These are phyloP conservation scores for Annona cherimola DNA, from an alignment of 164 flowering plant species.

Conservation along the genomic window DNA sequence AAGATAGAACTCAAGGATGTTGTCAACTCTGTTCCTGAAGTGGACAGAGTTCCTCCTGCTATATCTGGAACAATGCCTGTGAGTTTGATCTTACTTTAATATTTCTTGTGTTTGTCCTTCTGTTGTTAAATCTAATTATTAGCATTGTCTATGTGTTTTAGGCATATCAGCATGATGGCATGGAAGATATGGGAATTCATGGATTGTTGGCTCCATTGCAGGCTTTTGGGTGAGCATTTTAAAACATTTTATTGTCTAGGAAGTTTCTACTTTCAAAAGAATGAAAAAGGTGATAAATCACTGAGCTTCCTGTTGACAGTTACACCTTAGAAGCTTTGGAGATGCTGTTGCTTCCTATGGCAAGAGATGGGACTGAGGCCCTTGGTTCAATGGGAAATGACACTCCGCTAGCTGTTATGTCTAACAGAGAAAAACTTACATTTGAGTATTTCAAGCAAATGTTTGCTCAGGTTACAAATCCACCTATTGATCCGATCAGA, in stretches of 20 bases:
- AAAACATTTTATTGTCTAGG: not conserved
- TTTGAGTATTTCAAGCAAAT: constrained; percentile 99
- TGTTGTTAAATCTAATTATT: not conserved
- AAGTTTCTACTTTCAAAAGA: not conserved
- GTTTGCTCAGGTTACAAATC: constrained; percentile 99
- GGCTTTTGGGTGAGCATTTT: constrained; percentile 77
- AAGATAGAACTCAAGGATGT: constrained; percentile 78
- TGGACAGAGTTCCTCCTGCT: constrained; percentile 51
- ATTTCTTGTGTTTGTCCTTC: not conserved
- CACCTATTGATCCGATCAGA: constrained; percentile 98
- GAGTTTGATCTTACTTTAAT: constrained; percentile 22
- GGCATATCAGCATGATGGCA: constrained; percentile 57
- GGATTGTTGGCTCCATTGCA: constrained; percentile 88
- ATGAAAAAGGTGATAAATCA: not conserved
- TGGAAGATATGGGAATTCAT: constrained; percentile 80
- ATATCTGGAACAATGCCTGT: constrained; percentile 69
- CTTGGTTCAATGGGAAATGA: constrained; percentile 99
- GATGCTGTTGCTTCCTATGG: constrained; percentile 96
- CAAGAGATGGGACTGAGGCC: constrained; percentile 93
- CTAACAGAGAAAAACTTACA: constrained; percentile 84
- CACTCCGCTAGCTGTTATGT: constrained; percentile 98
- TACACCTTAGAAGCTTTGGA: constrained; percentile 93
- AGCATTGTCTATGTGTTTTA: constrained; percentile 12
- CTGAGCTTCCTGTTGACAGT: constrained; percentile 35
- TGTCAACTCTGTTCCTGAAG: constrained; percentile 55